Evolutionary conservation across 108 stramenopile genomes (phyloP).

Genomic region (Pseudonitzschia multistriata): DNA sequence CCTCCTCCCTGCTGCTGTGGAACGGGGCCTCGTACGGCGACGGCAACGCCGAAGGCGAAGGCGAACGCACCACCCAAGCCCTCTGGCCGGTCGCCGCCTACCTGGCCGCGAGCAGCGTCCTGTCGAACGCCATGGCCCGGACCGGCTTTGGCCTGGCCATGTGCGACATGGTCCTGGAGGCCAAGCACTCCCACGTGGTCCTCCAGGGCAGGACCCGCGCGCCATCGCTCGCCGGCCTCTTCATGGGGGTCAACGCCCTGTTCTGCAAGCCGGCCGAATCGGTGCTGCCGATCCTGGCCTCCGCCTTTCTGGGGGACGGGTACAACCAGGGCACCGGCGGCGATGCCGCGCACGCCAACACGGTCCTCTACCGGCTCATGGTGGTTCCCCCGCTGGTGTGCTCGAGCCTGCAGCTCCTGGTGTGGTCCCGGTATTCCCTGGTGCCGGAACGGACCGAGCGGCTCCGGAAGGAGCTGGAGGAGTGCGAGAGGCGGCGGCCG

Average conservation of each 20-base stretch:
- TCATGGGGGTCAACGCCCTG: conserved; percentile 41
- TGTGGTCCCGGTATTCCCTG: conserved; percentile 30
- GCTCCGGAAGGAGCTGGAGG: neutral
- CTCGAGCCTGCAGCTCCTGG: conserved; percentile 26
- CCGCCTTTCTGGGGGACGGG: conserved; percentile 11
- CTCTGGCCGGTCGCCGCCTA: conserved; percentile 12
- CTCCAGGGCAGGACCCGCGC: conserved; percentile 20
- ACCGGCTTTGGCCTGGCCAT: conserved; percentile 32
- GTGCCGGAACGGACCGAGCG: conserved; percentile 1
- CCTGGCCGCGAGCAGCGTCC: conserved; percentile 13
- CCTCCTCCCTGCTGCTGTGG: neutral
- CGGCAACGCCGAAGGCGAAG: neutral
- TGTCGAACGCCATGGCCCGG: conserved; percentile 21
- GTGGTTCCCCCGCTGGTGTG: conserved; percentile 35
- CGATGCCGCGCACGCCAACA: neutral
- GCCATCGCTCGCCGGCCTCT: conserved; percentile 37
- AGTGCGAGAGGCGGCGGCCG: neutral
- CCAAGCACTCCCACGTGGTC: conserved; percentile 29
- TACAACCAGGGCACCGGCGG: neutral
- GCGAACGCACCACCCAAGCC: neutral
- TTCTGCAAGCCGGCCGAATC: conserved; percentile 36
- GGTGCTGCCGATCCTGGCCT: conserved; percentile 33
- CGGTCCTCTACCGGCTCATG: conserved; percentile 29
- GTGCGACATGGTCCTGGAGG: conserved; percentile 38
- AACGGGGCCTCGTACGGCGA: neutral